These are phyloP conservation scores for Vitis riparia DNA, from an alignment of 164 flowering plant species.

Conservation along the genomic window DNA sequence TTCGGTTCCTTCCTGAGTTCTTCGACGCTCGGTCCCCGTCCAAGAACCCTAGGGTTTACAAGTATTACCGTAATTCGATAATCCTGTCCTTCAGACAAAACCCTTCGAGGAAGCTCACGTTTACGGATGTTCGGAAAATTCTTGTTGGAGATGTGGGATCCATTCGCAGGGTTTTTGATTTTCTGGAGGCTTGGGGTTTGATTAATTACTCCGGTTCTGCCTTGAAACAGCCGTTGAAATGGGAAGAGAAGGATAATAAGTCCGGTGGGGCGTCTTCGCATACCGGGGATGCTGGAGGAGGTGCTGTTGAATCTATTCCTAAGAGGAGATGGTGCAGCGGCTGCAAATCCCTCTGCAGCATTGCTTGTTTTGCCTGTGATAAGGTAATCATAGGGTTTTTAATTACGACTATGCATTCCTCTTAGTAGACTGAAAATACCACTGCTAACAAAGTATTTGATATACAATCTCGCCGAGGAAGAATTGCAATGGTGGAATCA, in stretches of 20 bases:
- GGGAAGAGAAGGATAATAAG: conserved; percentile 68
- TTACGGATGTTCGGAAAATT: conserved; percentile 70
- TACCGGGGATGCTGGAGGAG: conserved; percentile 19
- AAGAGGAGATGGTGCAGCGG: conserved; percentile 56
- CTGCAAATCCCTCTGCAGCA: conserved; percentile 75
- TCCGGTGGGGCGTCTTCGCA: conserved; percentile 15
- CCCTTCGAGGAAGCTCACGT: conserved; percentile 61
- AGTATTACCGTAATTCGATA: conserved; percentile 68
- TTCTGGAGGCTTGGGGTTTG: conserved; percentile 88
- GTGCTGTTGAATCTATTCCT: conserved; percentile 11
- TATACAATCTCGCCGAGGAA: too few species aligned
- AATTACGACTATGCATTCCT: too few species aligned
- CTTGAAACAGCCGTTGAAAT: conserved; percentile 39
- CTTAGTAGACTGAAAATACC: too few species aligned
- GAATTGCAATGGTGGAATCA: too few species aligned
- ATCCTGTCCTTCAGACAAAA: conserved; percentile 52
- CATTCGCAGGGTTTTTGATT: conserved; percentile 85
- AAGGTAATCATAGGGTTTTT: conserved; percentile 45
- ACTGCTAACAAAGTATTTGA: too few species aligned
- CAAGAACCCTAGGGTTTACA: conserved; percentile 69
- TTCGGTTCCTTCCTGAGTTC: conserved; percentile 75
- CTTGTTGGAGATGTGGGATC: conserved; percentile 91
- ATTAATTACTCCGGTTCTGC: conserved; percentile 58
- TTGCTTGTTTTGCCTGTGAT: conserved; percentile 85
- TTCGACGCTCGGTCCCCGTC: conserved; percentile 66